A percentile compares a stretch with the other conserved stretches of the same genome.
Evolutionary conservation across 1,284 basidiomycete genomes (phyloP).

Genomic region (Ustilago loliicola): DNA sequence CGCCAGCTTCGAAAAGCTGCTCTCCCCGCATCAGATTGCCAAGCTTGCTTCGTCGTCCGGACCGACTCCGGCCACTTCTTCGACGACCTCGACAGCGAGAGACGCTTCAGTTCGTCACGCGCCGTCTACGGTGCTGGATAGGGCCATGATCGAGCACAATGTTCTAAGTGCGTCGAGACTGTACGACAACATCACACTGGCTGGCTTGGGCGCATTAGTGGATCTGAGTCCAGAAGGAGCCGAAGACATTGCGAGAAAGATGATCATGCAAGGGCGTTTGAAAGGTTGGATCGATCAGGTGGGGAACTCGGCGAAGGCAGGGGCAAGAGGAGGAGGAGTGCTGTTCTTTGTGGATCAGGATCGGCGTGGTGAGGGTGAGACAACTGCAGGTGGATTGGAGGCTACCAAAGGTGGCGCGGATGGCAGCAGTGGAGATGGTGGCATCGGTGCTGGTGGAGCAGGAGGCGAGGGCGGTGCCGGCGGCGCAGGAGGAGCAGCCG

Average conservation of each 20-base stretch:
- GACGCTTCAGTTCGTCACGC: constrained; percentile 71
- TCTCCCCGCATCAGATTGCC: constrained; percentile 93
- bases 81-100: constrained; percentile 6
- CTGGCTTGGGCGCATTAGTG: constrained; percentile 56
- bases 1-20: constrained; percentile 85
- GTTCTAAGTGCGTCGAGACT: constrained; percentile 88
- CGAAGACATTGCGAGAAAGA: constrained; percentile 91
- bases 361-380: constrained; percentile 37
- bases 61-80: neutral
- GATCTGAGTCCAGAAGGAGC: constrained; percentile 76
- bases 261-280: constrained; percentile 94
- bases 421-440: constrained; percentile 14
- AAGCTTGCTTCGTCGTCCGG: constrained; percentile 75
- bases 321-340: constrained; percentile 73
- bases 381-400: constrained; percentile 49
- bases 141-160: constrained; percentile 98
- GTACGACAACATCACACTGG: constrained; percentile 59
- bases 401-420: constrained; percentile 29
- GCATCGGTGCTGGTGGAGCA: constrained; percentile 10
- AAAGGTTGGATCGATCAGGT: constrained; percentile 94
- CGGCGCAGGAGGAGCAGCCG: constrained; percentile 22
- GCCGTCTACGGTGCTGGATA: constrained; percentile 93
- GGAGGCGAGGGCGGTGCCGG: constrained; percentile 15
- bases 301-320: constrained; percentile 12
- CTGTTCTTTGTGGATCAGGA: constrained; percentile 86